These are phyloP conservation scores for Sonneratia caseolaris DNA, from an alignment of 345 rosid genomes.

Conservation along the genomic window DNA sequence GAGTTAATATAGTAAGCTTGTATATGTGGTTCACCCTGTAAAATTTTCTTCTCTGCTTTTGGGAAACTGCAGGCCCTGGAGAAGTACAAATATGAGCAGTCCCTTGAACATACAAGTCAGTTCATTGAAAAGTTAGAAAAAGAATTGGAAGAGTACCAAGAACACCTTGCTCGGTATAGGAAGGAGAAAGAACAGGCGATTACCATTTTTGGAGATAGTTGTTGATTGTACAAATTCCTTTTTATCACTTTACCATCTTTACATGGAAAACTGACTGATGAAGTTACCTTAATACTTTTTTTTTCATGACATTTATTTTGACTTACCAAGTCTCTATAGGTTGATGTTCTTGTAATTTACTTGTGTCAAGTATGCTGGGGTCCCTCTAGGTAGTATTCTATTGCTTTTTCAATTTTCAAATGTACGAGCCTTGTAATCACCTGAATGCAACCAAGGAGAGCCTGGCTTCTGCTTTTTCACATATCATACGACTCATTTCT, in stretches of 20 bases:
- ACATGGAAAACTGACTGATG: no score
- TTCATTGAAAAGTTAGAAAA: constrained; percentile 86
- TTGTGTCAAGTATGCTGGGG: not conserved
- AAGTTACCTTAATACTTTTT: not conserved
- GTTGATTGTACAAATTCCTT: constrained; percentile 6
- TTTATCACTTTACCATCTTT: not conserved
- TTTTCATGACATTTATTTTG: not conserved
- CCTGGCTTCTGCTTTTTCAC: not conserved
- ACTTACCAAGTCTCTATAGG: not conserved
- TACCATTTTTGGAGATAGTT: not conserved
- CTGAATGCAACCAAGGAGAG: not conserved
- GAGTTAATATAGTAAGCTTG: not conserved
- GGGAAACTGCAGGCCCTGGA: constrained; percentile 57
- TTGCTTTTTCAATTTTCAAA: not conserved
- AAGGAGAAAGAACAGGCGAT: constrained; percentile 23
- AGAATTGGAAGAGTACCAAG: constrained; percentile 66
- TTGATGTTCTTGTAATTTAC: not conserved
- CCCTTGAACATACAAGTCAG: constrained; percentile 88
- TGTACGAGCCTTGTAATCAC: not conserved
- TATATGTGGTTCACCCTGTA: not conserved
- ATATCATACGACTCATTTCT: not conserved
- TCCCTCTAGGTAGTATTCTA: not conserved
- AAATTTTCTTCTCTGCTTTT: not conserved
- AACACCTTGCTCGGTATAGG: constrained; percentile 47
- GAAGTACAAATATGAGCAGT: constrained; percentile 66